These are phyloP conservation scores for Solanum rostratum DNA, from an alignment of 257 asterid species.

Conservation along the genomic window DNA sequence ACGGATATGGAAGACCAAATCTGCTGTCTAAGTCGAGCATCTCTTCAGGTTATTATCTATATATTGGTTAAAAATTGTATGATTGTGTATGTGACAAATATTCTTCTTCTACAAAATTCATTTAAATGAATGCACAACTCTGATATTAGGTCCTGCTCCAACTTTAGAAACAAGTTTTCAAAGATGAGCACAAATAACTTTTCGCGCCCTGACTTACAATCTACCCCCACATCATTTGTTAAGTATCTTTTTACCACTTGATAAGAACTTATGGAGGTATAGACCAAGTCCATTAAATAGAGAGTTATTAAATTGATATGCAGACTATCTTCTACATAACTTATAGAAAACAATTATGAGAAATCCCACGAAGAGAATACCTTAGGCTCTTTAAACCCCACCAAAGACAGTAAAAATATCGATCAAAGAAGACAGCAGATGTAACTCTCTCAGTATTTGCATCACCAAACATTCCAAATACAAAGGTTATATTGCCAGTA, in stretches of 20 bases:
- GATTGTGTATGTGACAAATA: neutral
- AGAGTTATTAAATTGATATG: neutral
- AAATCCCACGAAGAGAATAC: constrained; percentile 14
- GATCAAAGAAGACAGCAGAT: constrained; percentile 31
- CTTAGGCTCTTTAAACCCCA: constrained; percentile 68
- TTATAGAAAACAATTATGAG: neutral
- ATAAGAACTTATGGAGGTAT: neutral
- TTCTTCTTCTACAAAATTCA: neutral
- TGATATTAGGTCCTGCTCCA: neutral
- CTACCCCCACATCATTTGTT: neutral
- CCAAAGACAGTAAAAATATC: constrained; percentile 81
- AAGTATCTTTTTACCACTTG: neutral
- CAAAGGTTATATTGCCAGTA: constrained; percentile 12
- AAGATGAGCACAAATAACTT: neutral
- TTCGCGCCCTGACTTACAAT: neutral
- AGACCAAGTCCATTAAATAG: neutral
- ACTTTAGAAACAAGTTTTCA: neutral
- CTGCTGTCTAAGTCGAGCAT: neutral
- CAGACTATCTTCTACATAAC: neutral
- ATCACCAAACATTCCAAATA: constrained; percentile 60
- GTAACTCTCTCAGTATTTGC: constrained; percentile 50
- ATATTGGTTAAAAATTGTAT: neutral
- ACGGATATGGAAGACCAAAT: neutral
- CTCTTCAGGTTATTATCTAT: neutral
- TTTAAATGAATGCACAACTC: neutral